Evolutionary conservation across 441 rosid genomes (phyloP), one percentile per base, ranked within the genome.

Genomic region (Hura crepitans): DNA sequence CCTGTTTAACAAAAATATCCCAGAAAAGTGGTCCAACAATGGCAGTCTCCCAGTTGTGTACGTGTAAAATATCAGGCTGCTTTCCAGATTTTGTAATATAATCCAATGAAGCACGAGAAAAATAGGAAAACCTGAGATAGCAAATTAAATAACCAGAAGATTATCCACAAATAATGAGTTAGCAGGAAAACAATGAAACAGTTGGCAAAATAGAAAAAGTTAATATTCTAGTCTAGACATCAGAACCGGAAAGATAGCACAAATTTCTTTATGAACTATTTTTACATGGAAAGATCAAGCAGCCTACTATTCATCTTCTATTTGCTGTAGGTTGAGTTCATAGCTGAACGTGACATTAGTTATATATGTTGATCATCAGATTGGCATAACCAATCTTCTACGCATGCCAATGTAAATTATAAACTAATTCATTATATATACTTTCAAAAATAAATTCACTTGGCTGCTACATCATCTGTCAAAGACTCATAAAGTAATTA

Each of bases 31-130:
- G 95, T 77, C 91, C 97, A 74, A 87, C 83, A 66, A 91, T 73
- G 70, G 97, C 86, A 80, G 97, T 89, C 86, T 91, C 84, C 90
- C 93, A 89, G 73, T 89, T 79, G 76, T 91, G 97, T 69, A 89
- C 82, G 78, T 91, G 97, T 28, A 91, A 75, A 42, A 91, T 85
- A 86, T 91, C 97, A 68, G 97, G 97, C 80, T 70, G 85, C 83
- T 91, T 91, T 71, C 93, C 91, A 65, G 90, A 83, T 84, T 89
- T 89, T 71, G 84, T 83, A 76, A 91, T 82, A 72, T 83, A 87
- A 77, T 91, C 97, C 87, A 91, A 74, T n/a, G 92, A 84, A 76
- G 97, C 93, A 74, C 95, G 97, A 81, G 96, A 89, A 81, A 89
- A 89, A 81, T 91, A 91, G 66, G 85, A 49, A 74, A 91, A 89